Conservation (phyloP, 208 protist genomes). For the Phytomonas francai region DNA sequence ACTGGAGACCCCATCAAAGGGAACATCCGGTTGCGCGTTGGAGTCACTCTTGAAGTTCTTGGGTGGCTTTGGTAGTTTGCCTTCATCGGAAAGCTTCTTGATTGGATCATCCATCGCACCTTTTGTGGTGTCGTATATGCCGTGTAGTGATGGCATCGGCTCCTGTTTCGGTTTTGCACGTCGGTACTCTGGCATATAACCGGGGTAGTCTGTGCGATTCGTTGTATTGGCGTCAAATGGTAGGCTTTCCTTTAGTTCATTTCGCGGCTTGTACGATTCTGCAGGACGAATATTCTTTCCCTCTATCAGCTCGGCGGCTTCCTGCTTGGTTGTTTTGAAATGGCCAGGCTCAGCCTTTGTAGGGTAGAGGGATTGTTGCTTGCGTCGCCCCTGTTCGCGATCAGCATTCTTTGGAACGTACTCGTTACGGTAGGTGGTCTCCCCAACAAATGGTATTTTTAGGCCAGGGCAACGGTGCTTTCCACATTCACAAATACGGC, state of each 20-base stretch:
- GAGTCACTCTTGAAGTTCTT: slow-evolving; percentile 72
- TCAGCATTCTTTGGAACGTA: slow-evolving; percentile 76
- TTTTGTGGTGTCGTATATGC: slow-evolving; percentile 80
- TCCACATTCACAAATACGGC: slow-evolving; percentile 82
- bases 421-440: slow-evolving; percentile 83
- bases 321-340: slow-evolving; percentile 86
- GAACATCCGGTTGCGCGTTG: slow-evolving; percentile 29
- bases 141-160: slow-evolving; percentile 69
- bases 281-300: slow-evolving; percentile 70
- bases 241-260: slow-evolving; percentile 34
- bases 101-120: slow-evolving; percentile 72
- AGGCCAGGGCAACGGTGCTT: slow-evolving; percentile 75
- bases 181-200: slow-evolving; percentile 73
- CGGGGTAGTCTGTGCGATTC: slow-evolving; percentile 83
- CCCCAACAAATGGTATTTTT: slow-evolving; percentile 74
- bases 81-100: slow-evolving; percentile 35
- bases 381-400: slow-evolving; percentile 31
- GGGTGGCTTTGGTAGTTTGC: slow-evolving; percentile 54
- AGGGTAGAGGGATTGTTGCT: slow-evolving; percentile 39
- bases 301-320: slow-evolving; percentile 69
- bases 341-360: slow-evolving; percentile 77
- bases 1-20: slow-evolving; percentile 81
- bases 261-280: slow-evolving; percentile 80
- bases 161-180: slow-evolving; percentile 57
- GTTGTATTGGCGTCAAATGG: slow-evolving; percentile 81